Percentiles rank a stretch among this genome's conserved stretches.
phyloP scores from a whole-genome alignment of 2,329 filamentous ascomycete species.

The Aphanoascus verrucosus region DNA sequence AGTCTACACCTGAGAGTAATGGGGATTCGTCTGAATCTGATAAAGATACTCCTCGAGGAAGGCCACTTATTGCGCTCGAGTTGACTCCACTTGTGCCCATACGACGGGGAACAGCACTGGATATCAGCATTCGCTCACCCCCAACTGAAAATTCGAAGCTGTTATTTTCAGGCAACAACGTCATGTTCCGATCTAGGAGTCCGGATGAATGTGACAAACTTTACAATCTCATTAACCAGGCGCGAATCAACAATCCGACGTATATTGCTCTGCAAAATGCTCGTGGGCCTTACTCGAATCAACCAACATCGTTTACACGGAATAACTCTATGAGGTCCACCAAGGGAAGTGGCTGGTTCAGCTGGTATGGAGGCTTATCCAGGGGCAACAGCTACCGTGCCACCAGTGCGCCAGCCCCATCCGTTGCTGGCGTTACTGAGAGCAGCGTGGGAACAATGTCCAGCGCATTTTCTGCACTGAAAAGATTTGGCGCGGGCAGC shows the following conservation, averaged over 20 bases:
- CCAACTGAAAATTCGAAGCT: constrained; percentile 63
- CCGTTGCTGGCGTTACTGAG: constrained; percentile 54
- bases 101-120: constrained; percentile 78
- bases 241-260: constrained; percentile 83
- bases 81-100: constrained; percentile 86
- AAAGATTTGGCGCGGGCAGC: constrained; percentile 60
- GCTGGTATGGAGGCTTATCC: constrained; percentile 39
- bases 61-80: constrained; percentile 60
- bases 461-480: constrained; percentile 66
- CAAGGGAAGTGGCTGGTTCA: constrained; percentile 35
- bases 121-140: constrained; percentile 86
- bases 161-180: constrained; percentile 55
- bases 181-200: constrained; percentile 78
- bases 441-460: constrained; percentile 67
- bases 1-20: constrained; percentile 19
- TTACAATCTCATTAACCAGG: constrained; percentile 76
- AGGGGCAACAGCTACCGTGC: constrained; percentile 45
- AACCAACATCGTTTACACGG: constrained; percentile 41
- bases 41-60: constrained; percentile 16
- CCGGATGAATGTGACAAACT: constrained; percentile 68
- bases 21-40: constrained; percentile 13
- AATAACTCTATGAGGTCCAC: constrained; percentile 37
- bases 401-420: constrained; percentile 45
- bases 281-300: constrained; percentile 51
- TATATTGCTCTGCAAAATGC: constrained; percentile 70